Evolutionary conservation across 1,284 basidiomycete genomes (phyloP).

Genomic region (Puccinia coronata): DNA sequence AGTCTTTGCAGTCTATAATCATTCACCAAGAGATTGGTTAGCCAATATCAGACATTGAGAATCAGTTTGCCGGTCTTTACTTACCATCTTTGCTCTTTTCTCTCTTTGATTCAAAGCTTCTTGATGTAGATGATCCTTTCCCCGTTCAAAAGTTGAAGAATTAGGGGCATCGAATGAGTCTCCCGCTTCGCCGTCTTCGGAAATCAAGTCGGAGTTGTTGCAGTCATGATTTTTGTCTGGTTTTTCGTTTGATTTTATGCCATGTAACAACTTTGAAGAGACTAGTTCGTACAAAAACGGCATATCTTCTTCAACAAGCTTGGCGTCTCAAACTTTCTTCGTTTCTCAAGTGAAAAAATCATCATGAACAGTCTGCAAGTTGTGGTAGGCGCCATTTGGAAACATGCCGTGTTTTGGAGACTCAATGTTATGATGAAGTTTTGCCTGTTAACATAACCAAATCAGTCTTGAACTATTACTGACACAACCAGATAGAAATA

Average conservation of each 20-base stretch:
- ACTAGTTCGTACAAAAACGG: not conserved
- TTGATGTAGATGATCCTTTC: not conserved
- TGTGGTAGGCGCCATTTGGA: conserved; percentile 2
- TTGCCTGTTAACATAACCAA: not conserved
- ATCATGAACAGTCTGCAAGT: not conserved
- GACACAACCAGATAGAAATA: not conserved
- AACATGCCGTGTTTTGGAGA: not conserved
- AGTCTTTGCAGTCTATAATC: not conserved
- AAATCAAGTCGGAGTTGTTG: no score
- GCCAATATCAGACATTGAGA: no score
- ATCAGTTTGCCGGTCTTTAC: not conserved
- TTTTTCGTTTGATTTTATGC: not conserved
- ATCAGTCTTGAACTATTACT: not conserved
- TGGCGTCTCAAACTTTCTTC: not conserved
- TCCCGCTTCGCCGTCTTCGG: not conserved
- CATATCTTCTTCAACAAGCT: not conserved
- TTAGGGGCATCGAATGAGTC: not conserved
- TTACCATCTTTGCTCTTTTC: not conserved
- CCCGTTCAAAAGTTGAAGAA: not conserved
- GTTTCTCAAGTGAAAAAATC: not conserved
- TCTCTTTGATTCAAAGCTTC: not conserved
- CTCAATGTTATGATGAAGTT: not conserved
- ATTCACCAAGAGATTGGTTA: no score
- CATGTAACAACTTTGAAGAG: not conserved
- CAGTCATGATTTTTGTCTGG: not conserved